Evolutionary conservation across 2,329 filamentous ascomycete species (phyloP).

Genomic region (Penicillium fuscoglaucum): DNA sequence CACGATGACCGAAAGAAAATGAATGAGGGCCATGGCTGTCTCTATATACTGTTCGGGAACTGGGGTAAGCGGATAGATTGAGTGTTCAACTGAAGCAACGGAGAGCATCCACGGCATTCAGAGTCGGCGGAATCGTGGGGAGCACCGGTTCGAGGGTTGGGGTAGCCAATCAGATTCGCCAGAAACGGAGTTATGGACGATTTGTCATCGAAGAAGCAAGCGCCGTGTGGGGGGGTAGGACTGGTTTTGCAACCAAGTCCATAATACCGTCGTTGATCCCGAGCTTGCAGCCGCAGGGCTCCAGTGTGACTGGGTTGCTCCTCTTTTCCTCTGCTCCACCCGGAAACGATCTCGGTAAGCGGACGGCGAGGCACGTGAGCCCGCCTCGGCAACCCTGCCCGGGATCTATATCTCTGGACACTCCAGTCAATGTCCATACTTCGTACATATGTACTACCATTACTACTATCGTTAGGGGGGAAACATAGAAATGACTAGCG

Average conservation of each 20-base stretch:
- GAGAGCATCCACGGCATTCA: conserved; percentile 39
- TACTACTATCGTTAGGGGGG: not conserved
- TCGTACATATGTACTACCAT: not conserved
- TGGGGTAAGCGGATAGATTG: conserved; percentile 23
- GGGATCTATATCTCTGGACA: conserved; percentile 20
- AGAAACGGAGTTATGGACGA: not conserved
- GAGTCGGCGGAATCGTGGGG: conserved; percentile 34
- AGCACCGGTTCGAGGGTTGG: conserved; percentile 11
- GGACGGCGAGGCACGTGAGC: conserved; percentile 31
- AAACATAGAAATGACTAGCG: not conserved
- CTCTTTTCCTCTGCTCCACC: not conserved
- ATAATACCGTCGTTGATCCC: conserved; percentile 33
- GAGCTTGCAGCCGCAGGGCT: conserved; percentile 14
- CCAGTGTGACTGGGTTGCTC: not conserved
- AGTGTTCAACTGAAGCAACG: conserved; percentile 18
- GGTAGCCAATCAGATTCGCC: conserved; percentile 8
- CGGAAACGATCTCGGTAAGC: conserved; percentile 36
- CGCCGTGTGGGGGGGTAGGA: conserved; percentile 17
- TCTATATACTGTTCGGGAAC: conserved; percentile 30
- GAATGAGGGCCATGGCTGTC: conserved; percentile 20
- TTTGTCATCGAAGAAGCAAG: conserved; percentile 7
- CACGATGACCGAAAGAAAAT: conserved; percentile 7
- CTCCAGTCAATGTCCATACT: not conserved
- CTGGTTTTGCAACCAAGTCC: conserved; percentile 1
- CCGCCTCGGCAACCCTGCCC: conserved; percentile 22